Percentiles rank a stretch among this genome's conserved stretches.
These are phyloP conservation scores for Candida sp. DNA, from an alignment of 1,139 yeast genomes.

Conservation along the genomic window DNA sequence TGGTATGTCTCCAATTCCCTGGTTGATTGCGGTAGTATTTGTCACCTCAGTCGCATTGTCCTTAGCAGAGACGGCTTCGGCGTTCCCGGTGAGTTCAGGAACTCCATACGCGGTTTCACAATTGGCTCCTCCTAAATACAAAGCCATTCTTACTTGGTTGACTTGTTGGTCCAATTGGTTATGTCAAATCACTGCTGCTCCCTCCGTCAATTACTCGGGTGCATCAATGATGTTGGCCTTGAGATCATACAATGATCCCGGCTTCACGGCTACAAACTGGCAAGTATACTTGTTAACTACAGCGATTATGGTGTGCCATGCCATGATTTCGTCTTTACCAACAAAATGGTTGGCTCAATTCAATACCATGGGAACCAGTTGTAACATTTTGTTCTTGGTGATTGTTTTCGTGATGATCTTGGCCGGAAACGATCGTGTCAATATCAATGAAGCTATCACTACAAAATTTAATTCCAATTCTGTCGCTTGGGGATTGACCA, in stretches of 20 bases:
- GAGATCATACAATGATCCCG: constrained; percentile 29
- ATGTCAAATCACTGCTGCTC: constrained; percentile 45
- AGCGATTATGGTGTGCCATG: constrained; percentile 51
- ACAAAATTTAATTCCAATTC: constrained; percentile 50
- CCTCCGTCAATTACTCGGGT: constrained; percentile 60
- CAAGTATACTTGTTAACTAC: constrained; percentile 50
- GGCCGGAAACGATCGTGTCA: constrained; percentile 47
- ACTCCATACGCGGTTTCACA: constrained; percentile 50
- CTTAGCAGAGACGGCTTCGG: constrained; percentile 46
- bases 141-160: constrained; percentile 55
- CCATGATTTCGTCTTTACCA: constrained; percentile 45
- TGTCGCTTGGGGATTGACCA: constrained; percentile 56
- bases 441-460: constrained; percentile 17
- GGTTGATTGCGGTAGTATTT: constrained; percentile 49
- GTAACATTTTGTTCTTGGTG: constrained; percentile 49
- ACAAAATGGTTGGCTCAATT: constrained; percentile 57
- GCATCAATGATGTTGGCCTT: constrained; percentile 61
- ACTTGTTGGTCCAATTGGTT: constrained; percentile 57
- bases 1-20: constrained; percentile 55
- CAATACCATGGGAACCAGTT: constrained; percentile 49
- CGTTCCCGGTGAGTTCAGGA: constrained; percentile 48
- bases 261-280: constrained; percentile 44
- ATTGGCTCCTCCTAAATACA: constrained; percentile 51
- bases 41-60: constrained; percentile 49
- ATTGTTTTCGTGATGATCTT: constrained; percentile 57